Conservation (phyloP, 192 early-diverging fungal genomes). For the Coemansia sp. region DNA sequence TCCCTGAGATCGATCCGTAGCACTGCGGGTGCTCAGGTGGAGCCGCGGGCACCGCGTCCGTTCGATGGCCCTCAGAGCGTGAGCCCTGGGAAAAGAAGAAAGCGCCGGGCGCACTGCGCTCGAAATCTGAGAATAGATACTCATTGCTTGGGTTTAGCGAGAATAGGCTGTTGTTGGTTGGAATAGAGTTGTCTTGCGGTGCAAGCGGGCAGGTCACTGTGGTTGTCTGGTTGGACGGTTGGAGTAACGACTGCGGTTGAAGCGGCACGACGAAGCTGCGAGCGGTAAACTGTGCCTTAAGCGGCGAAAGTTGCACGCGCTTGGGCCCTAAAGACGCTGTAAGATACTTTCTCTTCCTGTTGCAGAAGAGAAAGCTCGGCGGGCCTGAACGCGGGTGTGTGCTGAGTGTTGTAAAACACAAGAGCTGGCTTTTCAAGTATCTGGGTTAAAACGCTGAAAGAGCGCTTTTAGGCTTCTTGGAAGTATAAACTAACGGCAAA, state of each 20-base stretch:
- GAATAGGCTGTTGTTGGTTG: not conserved
- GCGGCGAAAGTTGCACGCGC: not conserved
- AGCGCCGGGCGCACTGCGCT: constrained; percentile 7
- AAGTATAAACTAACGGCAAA: not conserved
- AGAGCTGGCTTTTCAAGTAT: not conserved
- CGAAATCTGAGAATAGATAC: not conserved
- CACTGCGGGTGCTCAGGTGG: not conserved
- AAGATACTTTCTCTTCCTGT: constrained; percentile 4
- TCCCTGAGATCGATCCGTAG: not conserved
- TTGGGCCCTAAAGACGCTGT: constrained; percentile 1
- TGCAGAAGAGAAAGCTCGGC: constrained; percentile 6
- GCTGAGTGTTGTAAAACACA: not conserved
- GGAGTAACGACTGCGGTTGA: constrained; percentile 7
- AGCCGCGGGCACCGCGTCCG: not conserved
- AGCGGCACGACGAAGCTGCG: constrained; percentile 1
- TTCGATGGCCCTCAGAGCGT: constrained; percentile 45
- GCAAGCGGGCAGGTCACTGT: constrained; percentile 6
- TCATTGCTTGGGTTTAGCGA: constrained; percentile 7
- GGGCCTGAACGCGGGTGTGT: not conserved
- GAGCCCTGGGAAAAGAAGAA: constrained; percentile 55
- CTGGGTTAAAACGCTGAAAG: not conserved
- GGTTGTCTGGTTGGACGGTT: not conserved
- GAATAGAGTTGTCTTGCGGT: not conserved
- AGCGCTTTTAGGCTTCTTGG: not conserved
- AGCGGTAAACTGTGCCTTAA: not conserved